Base-by-base conservation (phyloP, 192 early-diverging fungal genomes). In the Gigaspora rosea region DNA sequence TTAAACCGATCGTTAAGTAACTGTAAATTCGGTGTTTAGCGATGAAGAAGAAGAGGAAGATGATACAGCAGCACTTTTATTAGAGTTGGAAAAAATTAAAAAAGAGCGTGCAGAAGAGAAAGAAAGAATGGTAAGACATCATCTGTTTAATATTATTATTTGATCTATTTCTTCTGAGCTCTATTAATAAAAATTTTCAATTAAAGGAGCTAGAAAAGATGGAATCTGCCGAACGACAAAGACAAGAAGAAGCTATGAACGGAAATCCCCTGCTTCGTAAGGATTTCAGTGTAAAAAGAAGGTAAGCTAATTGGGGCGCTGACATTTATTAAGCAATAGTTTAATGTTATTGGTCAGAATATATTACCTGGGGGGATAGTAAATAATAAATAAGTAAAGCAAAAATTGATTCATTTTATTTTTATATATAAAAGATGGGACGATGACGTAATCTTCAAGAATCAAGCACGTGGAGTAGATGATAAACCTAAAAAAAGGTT, bases 391-490 rank as follows among this genome's bases (percentile, higher is more conserved):
- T n/a, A 18, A 32, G 1, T n/a, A 15, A n/a, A n/a, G n/a, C n/a
- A n/a, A n/a, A 61, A 20, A 64, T 48, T 36, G n/a, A 27, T 32
- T 12, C 71, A 36, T 73, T 59, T 8, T 46, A 33, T 16, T 11
- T 36, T 41, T 47, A 48, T 49, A n/a, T 47, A 48, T 49, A n/a
- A 22, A 20, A 89, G 94, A 67, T 98, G 96, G 97, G 96, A 99
- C 80, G 96, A 99, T 72, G 97, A 99, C 82, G 97, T 99, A 51
- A 91, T 99, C 50, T 99, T 99, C 82, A 95, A 94, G 78, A 98
- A 99, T 83, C 97, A 99, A 85, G 94, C 95, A 0, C 84, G 90
- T 52, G 94, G 93, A 46, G 88, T 91, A 36, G 93, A 95, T 32
- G 95, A 94, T 20, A 93, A 92, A 71, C 90, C 94, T 47, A 93